Evolutionary conservation across 2,329 filamentous ascomycete species (phyloP), one percentile per base, ranked within the genome.

Genomic region (Blumeria hordei): DNA sequence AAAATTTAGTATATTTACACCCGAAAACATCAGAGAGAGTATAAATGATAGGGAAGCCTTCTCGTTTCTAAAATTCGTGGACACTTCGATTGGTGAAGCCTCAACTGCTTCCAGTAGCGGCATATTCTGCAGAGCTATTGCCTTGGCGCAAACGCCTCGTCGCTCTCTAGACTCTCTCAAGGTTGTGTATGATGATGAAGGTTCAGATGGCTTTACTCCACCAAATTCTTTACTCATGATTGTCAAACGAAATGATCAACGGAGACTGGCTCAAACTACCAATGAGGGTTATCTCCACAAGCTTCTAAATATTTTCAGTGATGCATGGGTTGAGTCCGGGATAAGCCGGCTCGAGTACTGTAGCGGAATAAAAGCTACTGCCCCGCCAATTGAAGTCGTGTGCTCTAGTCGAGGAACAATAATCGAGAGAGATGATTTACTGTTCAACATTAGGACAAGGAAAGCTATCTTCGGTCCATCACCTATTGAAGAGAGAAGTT

Each of bases 1-100:
- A 60, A 70, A 94, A 68, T 81, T 96, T 80, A 95, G 93, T 64
- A 81, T 98, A 54, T 98, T 86, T 81, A 78, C 80, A 1, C 82
- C 86, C 0, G 81, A 90, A 53, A 79, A 95, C 61, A 76, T 95
- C 45, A 74, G 74, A 11, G 70, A 78, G 51, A 86, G 79, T 60
- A 68, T 74, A 10, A 71, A 74, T 21, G 74, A 75, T 0, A 72
- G 75, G 53, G 76, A 78, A 12, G 75, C 80, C 1, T 96, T 96
- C 67, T 90, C 88, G 0, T 98, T 88, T 80, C 73, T 96, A 57
- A 81, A 88, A 4, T 94, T 98, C 63, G 78, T 84, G 3, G 86
- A 94, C 62, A 72, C 75, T 0, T 92, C 87, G 12, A 71, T 81
- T 1, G 73, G 74, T 9, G 88, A 96, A 59, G 80, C 79, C 1